Base-by-base conservation (phyloP, 1,139 yeast species). In the Geotrichum siamense region DNA sequence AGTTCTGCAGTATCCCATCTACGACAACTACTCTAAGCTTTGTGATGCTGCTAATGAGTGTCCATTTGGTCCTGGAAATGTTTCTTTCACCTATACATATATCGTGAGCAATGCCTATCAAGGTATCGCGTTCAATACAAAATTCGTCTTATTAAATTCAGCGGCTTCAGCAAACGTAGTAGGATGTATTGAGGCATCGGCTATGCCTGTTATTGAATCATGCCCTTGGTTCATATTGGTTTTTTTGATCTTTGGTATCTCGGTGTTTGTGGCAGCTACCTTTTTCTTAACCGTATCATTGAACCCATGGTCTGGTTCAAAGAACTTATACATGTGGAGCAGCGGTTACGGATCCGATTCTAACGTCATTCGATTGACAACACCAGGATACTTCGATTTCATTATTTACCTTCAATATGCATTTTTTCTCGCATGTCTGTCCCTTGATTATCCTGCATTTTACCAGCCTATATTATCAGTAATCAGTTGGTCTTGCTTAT, bases 271-370 rank as follows among this genome's bases (percentile, higher is more conserved):
- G 39, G 60, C 67, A 35, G 55, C 73, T 30, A 69, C 74, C 5
- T 67, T 75, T 44, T 58, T 71, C 12, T 61, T 67, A 38, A 62
- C 69, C 21, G 54, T 61, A 34, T 50, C 59, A 31, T 55, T 62
- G 46, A 77, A 83, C 38, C 77, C 81, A 1, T 74, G 78, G 65
- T 79, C 78, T 50, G 84, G 80, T 52, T 71, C 84, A 1, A 62
- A 71, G 6, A 75, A 78, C 52, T 76, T 79, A 2, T 77, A 75
- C 50, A 58, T 78, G 30, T 71, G 75, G 59, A 65, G 68, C 29
- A 80, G 82, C 5, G 77, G 83, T 9, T 73, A 78, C 25, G 76
- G 79, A 44, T 78, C 82, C 55, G 79, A 79, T 56, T 74, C 68
- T 23, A 70, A 77, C 19, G 67, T 79, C 29, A 61, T 79, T 39